These are phyloP conservation scores for Chondrostereum purpureum DNA, from an alignment of 1,284 basidiomycete species.

Conservation along the genomic window DNA sequence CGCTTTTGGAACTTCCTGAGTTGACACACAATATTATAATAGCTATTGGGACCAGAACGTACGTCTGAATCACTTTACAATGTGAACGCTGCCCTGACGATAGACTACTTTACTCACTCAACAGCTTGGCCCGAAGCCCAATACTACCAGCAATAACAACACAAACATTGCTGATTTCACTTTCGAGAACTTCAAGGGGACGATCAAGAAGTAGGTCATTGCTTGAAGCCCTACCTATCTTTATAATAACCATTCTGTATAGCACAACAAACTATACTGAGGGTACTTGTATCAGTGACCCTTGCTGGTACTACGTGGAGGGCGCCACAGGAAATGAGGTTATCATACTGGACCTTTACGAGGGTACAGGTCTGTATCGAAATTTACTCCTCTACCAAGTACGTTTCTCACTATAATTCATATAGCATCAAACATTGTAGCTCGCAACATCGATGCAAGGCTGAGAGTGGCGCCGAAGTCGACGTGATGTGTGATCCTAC, in stretches of 20 bases:
- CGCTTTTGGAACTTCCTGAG: neutral
- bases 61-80: slow-evolving; percentile 12
- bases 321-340: slow-evolving; percentile 55
- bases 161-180: slow-evolving; percentile 49
- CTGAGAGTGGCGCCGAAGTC: slow-evolving; percentile 35
- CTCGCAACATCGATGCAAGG: slow-evolving; percentile 37
- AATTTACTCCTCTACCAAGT: no score
- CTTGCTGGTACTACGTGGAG: slow-evolving; percentile 51
- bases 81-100: neutral
- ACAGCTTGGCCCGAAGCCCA: slow-evolving; percentile 39
- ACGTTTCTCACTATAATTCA: no score
- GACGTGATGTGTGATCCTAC: slow-evolving; percentile 50
- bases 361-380: slow-evolving; percentile 40
- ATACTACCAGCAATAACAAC: slow-evolving; percentile 38
- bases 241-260: neutral
- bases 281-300: slow-evolving; percentile 50
- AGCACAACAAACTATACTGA: slow-evolving; percentile 45
- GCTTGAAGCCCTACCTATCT: neutral
- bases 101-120: neutral
- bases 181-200: slow-evolving; percentile 49
- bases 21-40: neutral
- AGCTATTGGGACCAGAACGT: slow-evolving; percentile 60
- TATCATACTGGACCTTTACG: slow-evolving; percentile 51
- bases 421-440: slow-evolving; percentile 47
- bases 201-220: slow-evolving; percentile 39